Percentiles rank a stretch among this genome's conserved stretches.
Evolutionary conservation across 352 stramenopile species (phyloP).

Genomic region (Phytopythium oedochilum): DNA sequence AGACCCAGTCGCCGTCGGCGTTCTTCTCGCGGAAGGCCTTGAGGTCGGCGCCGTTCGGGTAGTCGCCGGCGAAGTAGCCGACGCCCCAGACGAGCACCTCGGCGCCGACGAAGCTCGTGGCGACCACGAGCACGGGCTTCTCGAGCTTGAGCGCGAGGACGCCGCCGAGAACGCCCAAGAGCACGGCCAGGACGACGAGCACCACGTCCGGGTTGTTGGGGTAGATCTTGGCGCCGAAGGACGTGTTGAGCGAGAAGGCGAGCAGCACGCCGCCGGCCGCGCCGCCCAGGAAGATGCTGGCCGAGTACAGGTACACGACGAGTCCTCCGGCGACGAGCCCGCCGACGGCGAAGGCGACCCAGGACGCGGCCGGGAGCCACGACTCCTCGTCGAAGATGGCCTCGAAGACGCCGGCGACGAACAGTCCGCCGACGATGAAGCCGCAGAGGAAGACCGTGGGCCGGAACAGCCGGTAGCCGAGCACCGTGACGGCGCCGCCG

Average conservation of each 20-base stretch:
- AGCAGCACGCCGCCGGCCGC: constrained; percentile 45
- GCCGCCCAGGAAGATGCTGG: constrained; percentile 44
- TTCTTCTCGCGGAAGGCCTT: constrained; percentile 35
- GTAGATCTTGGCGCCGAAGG: constrained; percentile 43
- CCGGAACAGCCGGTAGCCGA: constrained; percentile 55
- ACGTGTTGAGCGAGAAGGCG: constrained; percentile 44
- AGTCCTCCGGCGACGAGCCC: constrained; percentile 32
- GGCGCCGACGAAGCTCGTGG: constrained; percentile 54
- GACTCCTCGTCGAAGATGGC: constrained; percentile 32
- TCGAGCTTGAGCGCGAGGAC: constrained; percentile 51
- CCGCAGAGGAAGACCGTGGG: constrained; percentile 58
- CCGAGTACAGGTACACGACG: constrained; percentile 44
- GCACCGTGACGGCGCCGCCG: constrained; percentile 38
- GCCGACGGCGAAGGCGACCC: constrained; percentile 43
- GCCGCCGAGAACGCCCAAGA: constrained; percentile 33
- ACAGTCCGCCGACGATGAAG: constrained; percentile 68
- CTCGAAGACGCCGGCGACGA: constrained; percentile 53
- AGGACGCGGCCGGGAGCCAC: constrained; percentile 53
- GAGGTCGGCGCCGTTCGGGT: constrained; percentile 53
- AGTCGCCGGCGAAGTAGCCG: constrained; percentile 64
- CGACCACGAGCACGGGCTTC: constrained; percentile 45
- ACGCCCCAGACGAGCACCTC: constrained; percentile 51
- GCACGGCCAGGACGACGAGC: constrained; percentile 30
- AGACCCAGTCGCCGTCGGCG: constrained; percentile 40
- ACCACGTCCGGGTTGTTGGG: constrained; percentile 39